Evolutionary conservation across 495 filamentous ascomycete genomes (phyloP).

Genomic region (Chaetomidium leptoderma): DNA sequence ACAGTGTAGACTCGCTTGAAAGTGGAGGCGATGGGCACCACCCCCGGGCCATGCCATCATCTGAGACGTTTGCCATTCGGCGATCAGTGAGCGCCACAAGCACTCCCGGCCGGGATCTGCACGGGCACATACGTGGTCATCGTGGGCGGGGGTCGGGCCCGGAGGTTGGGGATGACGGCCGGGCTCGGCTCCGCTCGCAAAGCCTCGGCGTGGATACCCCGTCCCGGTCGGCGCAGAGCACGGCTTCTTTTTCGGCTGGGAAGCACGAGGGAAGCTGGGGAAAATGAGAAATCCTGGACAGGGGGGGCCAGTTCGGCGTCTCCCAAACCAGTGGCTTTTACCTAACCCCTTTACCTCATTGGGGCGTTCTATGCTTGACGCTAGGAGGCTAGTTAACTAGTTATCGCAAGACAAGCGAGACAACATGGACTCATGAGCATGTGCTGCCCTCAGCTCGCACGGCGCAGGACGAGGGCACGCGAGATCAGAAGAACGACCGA

Average conservation of each 20-base stretch:
- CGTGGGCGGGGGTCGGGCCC: no score
- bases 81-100: not conserved
- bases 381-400: no score
- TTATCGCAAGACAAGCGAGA: no score
- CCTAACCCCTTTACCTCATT: not conserved
- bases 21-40: no score
- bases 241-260: no score
- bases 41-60: no score
- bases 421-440: not conserved
- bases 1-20: no score
- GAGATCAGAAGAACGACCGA: no score
- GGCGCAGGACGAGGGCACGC: no score
- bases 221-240: not conserved
- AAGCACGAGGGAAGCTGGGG: constrained; percentile 13
- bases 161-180: not conserved
- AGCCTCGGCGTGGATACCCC: not conserved
- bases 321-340: constrained; percentile 2
- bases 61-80: not conserved
- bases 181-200: not conserved
- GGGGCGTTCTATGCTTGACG: not conserved
- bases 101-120: not conserved
- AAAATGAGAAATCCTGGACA: not conserved
- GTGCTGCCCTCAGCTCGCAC: no score
- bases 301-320: not conserved
- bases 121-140: no score